These are phyloP conservation scores for Leucocoprinus leucothites DNA, from an alignment of 768 basidiomycete genomes.

Conservation along the genomic window DNA sequence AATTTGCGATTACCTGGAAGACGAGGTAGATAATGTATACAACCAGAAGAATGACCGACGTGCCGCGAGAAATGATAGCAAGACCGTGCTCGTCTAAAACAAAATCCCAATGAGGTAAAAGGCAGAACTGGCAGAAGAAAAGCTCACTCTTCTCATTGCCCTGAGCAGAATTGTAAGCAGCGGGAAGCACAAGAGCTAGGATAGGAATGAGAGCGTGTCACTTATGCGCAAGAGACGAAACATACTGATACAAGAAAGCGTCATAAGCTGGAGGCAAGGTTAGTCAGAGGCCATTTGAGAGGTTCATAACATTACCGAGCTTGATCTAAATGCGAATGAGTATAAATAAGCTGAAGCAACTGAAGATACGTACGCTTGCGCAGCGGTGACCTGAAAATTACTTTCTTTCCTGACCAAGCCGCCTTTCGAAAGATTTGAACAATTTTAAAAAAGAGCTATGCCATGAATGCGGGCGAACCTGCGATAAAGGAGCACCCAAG, in stretches of 20 bases:
- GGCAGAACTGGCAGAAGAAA: constrained; percentile 15
- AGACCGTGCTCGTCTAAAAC: constrained; percentile 42
- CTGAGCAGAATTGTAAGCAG: constrained; percentile 68
- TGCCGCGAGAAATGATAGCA: constrained; percentile 75
- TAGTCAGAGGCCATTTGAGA: background rate
- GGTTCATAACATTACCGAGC: constrained; percentile 34
- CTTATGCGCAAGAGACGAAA: constrained; percentile 11
- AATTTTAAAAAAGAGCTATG: background rate
- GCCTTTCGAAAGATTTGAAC: constrained; percentile 32
- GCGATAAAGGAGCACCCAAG: constrained; percentile 90
- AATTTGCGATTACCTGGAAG: constrained; percentile 57
- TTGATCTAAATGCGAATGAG: constrained; percentile 31
- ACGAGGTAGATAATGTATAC: constrained; percentile 74
- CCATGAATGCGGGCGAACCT: constrained; percentile 34
- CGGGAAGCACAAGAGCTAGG: constrained; percentile 81
- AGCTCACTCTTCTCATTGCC: constrained; percentile 4
- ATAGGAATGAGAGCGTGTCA: background rate
- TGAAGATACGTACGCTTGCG: constrained; percentile 68
- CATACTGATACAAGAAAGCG: constrained; percentile 81
- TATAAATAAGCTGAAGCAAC: constrained; percentile 5
- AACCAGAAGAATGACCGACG: constrained; percentile 67
- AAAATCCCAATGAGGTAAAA: constrained; percentile 19
- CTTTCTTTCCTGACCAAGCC: constrained; percentile 67
- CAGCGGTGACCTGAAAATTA: constrained; percentile 77
- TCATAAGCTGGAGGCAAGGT: constrained; percentile 58